Evolutionary conservation across 768 basidiomycete species (phyloP), one percentile per base, ranked within the genome.

Genomic region (Kwoniella newhampshirensis): DNA sequence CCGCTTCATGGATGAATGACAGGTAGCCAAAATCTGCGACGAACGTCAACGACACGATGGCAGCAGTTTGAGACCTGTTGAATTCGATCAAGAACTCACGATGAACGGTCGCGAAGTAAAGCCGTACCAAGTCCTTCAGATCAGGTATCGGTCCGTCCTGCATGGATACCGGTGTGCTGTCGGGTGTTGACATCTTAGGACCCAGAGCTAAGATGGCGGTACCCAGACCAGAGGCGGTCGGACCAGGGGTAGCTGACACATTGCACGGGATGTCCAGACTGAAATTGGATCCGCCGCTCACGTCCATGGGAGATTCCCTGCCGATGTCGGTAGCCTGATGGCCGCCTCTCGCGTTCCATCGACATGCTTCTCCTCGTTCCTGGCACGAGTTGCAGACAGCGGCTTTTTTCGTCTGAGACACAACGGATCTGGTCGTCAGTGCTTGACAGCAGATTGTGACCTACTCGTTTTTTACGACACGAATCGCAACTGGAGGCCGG

Each of bases 1-100:
- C 55, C 12, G 59, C 45, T 40, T 64, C 63, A 43, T 64, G 63
- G 39, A 64, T 48, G 28, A 57, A 64, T 2, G 63, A 41, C 21
- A 64, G 43, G 51, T 51, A 64, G 37, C 49, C 63, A 32, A 53
- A 59, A 27, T 59, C 62, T 64, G 39, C 5, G 20, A 7, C 8
- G 18, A 7, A 21, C 36, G 30, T 17, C 25, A 50, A 36, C 20
- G 23, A n/a, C 11, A 7, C 18, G 13, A 15, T 23, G 42, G 15
- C 27, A 8, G 6, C n/a, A n/a, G n/a, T n/a, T n/a, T n/a, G n/a
- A n/a, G n/a, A n/a, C n/a, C n/a, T n/a, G n/a, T n/a, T n/a, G n/a
- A n/a, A n/a, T n/a, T n/a, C n/a, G n/a, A n/a, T n/a, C n/a, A n/a
- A n/a, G 23, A 1, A 56, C 60, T 48, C 26, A 62, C 56, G 48